phyloP scores from a whole-genome alignment of 1,284 basidiomycete genomes.

The Filobasidium uniguttulatum region DNA sequence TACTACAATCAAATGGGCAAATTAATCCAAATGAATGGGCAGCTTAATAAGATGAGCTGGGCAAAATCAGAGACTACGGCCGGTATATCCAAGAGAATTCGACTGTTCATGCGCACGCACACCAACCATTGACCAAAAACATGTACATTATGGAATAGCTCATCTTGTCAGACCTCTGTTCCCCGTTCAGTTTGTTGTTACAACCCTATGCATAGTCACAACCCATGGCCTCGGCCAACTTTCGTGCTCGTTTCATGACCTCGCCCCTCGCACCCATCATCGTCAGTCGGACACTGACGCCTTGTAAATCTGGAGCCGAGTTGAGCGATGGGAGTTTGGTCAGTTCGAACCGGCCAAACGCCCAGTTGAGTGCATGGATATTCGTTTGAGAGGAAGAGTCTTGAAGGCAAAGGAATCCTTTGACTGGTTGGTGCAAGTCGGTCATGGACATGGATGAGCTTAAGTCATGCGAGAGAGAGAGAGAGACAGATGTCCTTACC shows the following conservation, averaged over 20 bases:
- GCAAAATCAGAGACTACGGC: too few relatives aligned
- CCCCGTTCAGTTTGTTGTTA: too few relatives aligned
- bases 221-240: slow-evolving; percentile 46
- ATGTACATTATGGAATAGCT: too few relatives aligned
- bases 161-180: too few relatives aligned
- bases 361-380: slow-evolving; percentile 66
- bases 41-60: too few relatives aligned
- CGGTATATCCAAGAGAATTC: too few relatives aligned
- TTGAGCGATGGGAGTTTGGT: slow-evolving; percentile 38
- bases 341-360: slow-evolving; percentile 69
- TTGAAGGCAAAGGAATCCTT: slow-evolving; percentile 58
- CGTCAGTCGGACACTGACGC: slow-evolving; percentile 48
- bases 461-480: too few relatives aligned
- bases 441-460: not conserved
- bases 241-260: slow-evolving; percentile 47
- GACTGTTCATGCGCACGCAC: too few relatives aligned
- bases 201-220: slow-evolving; percentile 22
- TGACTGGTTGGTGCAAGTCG: slow-evolving; percentile 32
- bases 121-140: too few relatives aligned
- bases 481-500: slow-evolving; percentile 17
- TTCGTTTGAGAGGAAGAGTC: slow-evolving; percentile 11
- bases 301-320: slow-evolving; percentile 28
- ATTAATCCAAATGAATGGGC: too few relatives aligned
- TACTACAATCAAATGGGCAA: too few relatives aligned
- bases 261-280: slow-evolving; percentile 80